Evolutionary conservation across 176 grass and related monocot genomes (phyloP), one percentile per base, ranked within the genome.

Genomic region (Typha latifolia): DNA sequence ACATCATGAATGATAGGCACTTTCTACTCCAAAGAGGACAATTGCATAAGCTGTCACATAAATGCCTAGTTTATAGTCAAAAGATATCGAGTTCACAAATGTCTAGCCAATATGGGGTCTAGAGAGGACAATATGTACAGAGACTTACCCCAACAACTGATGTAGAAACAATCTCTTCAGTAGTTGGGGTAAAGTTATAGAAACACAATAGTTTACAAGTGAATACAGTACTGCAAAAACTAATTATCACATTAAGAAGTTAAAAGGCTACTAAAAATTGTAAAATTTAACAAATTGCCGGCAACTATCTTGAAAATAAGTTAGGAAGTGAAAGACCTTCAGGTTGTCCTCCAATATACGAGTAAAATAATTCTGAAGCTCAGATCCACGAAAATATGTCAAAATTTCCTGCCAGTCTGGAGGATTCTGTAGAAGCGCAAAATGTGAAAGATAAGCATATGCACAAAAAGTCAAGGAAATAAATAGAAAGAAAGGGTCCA

Each of bases 301-400:
- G 53, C 14, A 57, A 21, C 9, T 11, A 57, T 18, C 20, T 57
- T 14, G 15, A n/a, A 49, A 77, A 62, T 51, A 19, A 26, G 24
- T 12, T 12, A 6, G 66, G 61, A 79, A 52, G 34, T 48, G 43
- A 56, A 53, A 61, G 51, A 95, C 90, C 90, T 86, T 89, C 64
- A 95, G 63, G 76, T 95, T 90, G 18, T 86, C 86, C 76, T 86
- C 85, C 68, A 89, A 57, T 62, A 95, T 69, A 32, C 52, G 68
- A 55, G 74, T 95, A 23, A 95, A 95, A 49, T 95, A 95, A 71
- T 89, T 90, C 48, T 86, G 85, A 70, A 95, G 85, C 69, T 89
- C 86, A 64, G 80, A 84, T 70, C 90, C 90, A 67, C 83, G 74
- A 62, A 95, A 95, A 55, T 86, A 76, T 66, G 67, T 95, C 62